Evolutionary conservation across 768 basidiomycete species (phyloP), one percentile per base, ranked within the genome.

Genomic region (Punctularia strigosozonata): DNA sequence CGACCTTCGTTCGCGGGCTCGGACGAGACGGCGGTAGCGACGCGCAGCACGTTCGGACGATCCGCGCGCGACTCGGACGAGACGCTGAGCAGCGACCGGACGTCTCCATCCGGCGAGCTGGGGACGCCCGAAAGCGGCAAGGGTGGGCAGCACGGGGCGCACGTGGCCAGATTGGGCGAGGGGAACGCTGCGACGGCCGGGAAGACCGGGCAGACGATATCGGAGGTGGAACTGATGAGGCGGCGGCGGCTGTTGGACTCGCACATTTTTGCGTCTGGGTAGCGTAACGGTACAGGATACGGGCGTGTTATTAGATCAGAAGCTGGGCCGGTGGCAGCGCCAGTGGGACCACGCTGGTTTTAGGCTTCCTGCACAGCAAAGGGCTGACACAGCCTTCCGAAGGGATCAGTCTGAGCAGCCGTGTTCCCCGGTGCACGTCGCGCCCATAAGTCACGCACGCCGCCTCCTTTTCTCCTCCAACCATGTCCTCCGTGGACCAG

Each of bases 181-280:
- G n/a, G n/a, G n/a, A n/a, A n/a, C n/a, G 40, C 46, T 17, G 42
- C 42, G 13, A 45, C 50, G 19, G 34, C 35, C 19, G 37, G 33
- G 13, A 68, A 58, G 60, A 63, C 69, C 12, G 79, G 81, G 14
- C 75, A 79, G 45, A 77, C 75, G 30, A 86, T 85, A 41, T 69
- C 72, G n/a, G 84, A 88, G 57, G 70, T 64, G 15, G 85, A 86
- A 57, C 56, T 89, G 54, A 80, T 91, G 68, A 62, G 78, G 49
- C 68, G 89, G 48, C 71, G 83, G 38, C 72, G 88, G 50, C 54
- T 91, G 54, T 63, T 91, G 38, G 81, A 84, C 47, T 69, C 78
- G 37, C 80, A 83, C 52, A 76, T 81, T 36, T 77, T 63, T 68
- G 57, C 56, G 14, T n/a, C n/a, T n/a, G n/a, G n/a, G n/a, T n/a